phyloP scores from a whole-genome alignment of 805 yeast genomes.

The Yarrowia sp. region DNA sequence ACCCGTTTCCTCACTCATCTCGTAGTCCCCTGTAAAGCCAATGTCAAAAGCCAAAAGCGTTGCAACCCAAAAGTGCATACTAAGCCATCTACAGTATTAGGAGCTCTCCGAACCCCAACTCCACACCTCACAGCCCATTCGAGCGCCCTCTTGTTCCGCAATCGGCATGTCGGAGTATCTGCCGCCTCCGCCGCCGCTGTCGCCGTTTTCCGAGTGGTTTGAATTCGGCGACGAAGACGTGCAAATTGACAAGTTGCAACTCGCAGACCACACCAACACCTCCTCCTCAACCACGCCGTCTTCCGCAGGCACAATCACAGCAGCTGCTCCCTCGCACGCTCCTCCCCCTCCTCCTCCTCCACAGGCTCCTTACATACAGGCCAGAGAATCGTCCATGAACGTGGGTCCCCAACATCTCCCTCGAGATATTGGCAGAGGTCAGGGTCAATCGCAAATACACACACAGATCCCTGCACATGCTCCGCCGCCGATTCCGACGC shows the following conservation, averaged over 20 bases:
- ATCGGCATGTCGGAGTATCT: conserved; percentile 42
- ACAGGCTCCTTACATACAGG: not conserved
- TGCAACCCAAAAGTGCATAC: conserved; percentile 5
- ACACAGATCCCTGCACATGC: conserved; percentile 3
- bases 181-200: conserved; percentile 46
- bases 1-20: too few species aligned
- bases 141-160: not conserved
- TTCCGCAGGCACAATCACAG: not conserved
- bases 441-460: not conserved
- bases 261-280: not conserved
- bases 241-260: conserved; percentile 29
- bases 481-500: conserved; percentile 10
- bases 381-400: conserved; percentile 11
- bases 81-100: not conserved
- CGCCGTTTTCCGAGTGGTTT: conserved; percentile 46
- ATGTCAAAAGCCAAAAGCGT: conserved; percentile 5
- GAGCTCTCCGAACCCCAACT: too few species aligned
- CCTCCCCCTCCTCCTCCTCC: conserved; percentile 7
- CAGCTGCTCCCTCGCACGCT: not conserved
- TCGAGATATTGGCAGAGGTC: not conserved
- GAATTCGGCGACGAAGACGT: conserved; percentile 39
- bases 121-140: not conserved
- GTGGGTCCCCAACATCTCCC: conserved; percentile 19
- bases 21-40: too few species aligned
- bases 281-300: not conserved